These are phyloP conservation scores for Calcarisporium arbuscula DNA, from an alignment of 2,329 filamentous ascomycete genomes.

Conservation along the genomic window DNA sequence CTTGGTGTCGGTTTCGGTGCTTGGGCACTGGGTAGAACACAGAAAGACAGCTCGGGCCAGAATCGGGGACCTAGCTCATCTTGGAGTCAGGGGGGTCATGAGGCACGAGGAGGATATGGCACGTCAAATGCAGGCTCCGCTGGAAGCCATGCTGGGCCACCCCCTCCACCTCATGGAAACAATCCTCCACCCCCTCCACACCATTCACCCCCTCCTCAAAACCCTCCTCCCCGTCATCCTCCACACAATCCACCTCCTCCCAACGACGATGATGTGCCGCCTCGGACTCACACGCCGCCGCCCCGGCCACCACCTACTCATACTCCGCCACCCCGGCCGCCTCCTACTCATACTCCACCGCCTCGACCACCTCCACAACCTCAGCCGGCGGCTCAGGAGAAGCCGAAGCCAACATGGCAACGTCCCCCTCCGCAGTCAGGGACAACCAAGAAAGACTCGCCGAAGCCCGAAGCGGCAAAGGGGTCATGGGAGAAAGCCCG, in stretches of 20 bases:
- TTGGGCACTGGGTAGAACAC: conserved; percentile 53
- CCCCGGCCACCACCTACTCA: too few species aligned
- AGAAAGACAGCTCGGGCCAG: conserved; percentile 19
- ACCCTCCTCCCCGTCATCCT: too few species aligned
- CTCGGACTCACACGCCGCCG: too few species aligned
- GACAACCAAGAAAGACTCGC: conserved; percentile 1
- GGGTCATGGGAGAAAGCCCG: conserved; percentile 62
- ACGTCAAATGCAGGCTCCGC: conserved; percentile 12
- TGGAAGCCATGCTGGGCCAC: conserved; percentile 13
- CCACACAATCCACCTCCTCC: too few species aligned
- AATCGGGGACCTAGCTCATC: conserved; percentile 7
- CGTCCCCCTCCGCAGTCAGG: conserved; percentile 16
- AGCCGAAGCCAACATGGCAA: conserved; percentile 12
- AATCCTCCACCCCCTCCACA: conserved; percentile 9
- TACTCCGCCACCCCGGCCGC: too few species aligned
- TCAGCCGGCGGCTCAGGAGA: conserved; percentile 8
- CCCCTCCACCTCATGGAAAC: conserved; percentile 6
- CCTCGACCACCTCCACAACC: conserved; percentile 9
- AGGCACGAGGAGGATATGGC: conserved; percentile 3
- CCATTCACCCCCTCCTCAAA: too few species aligned
- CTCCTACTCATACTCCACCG: conserved; percentile 3
- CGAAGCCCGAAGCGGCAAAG: conserved; percentile 27
- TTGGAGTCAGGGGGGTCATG: conserved; percentile 3
- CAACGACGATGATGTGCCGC: too few species aligned
- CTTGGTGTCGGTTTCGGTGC: conserved; percentile 68